Percentiles rank a stretch among this genome's conserved stretches.
Evolutionary conservation across 208 protist species (phyloP).

Genomic region (Crithidia brevicula): DNA sequence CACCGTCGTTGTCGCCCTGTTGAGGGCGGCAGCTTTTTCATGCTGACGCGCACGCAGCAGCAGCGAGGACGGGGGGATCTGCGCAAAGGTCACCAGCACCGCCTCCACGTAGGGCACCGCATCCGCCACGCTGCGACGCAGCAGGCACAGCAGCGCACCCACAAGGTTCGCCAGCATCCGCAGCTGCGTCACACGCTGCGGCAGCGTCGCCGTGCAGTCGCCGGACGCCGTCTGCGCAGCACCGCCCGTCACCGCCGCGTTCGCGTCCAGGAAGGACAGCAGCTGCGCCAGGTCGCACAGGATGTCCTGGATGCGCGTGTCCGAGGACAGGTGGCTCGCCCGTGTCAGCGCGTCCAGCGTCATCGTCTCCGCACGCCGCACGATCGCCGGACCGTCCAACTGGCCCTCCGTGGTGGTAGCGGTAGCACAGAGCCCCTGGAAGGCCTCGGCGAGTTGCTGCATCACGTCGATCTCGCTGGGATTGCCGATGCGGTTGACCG

Average conservation of each 20-base stretch:
- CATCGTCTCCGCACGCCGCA: conserved; percentile 21
- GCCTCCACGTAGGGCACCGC: conserved; percentile 46
- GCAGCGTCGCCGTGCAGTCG: conserved; percentile 28
- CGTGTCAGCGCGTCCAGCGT: conserved; percentile 16
- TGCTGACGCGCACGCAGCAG: conserved; percentile 7
- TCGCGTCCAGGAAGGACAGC: conserved; percentile 32
- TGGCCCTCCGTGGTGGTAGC: neutral
- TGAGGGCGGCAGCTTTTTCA: too few species aligned
- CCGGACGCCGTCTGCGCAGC: conserved; percentile 25
- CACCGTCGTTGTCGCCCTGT: too few species aligned
- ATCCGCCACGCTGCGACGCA: conserved; percentile 35
- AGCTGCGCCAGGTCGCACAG: conserved; percentile 28
- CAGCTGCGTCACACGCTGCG: conserved; percentile 44
- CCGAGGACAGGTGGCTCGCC: conserved; percentile 9
- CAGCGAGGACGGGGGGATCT: conserved; percentile 30
- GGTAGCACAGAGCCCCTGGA: conserved; percentile 15
- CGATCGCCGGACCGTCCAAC: conserved; percentile 16
- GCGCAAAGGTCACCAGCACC: conserved; percentile 34
- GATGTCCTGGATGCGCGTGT: conserved; percentile 36
- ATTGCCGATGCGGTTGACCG: neutral
- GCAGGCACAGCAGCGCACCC: conserved; percentile 37
- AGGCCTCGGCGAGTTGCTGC: conserved; percentile 27
- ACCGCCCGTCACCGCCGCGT: conserved; percentile 28
- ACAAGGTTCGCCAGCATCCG: conserved; percentile 44
- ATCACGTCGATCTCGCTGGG: conserved; percentile 8